Evolutionary conservation across 768 basidiomycete species (phyloP).

Genomic region (Asterophora parasitica): DNA sequence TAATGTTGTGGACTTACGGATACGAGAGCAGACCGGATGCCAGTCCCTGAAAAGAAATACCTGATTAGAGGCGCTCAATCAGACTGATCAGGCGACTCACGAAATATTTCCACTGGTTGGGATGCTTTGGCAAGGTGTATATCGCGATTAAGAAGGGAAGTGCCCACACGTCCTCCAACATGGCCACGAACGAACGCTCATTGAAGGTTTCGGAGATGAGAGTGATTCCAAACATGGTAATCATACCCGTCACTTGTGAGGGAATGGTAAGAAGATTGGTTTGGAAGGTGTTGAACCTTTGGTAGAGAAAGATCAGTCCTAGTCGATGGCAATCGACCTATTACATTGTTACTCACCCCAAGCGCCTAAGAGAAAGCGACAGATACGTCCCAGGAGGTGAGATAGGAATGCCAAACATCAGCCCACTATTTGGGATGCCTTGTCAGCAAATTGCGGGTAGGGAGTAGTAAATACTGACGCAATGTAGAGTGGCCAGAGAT

Average conservation of each 20-base stretch:
- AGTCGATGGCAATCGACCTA: too few species aligned
- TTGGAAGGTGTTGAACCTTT: slow-evolving; percentile 53
- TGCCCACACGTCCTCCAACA: slow-evolving; percentile 53
- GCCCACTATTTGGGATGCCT: slow-evolving; percentile 30
- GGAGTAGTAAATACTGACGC: slow-evolving; percentile 28
- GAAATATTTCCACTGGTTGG: slow-evolving; percentile 51
- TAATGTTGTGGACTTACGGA: slow-evolving; percentile 27
- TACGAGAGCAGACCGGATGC: slow-evolving; percentile 41
- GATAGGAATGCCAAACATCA: slow-evolving; percentile 49
- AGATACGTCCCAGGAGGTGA: slow-evolving; percentile 50
- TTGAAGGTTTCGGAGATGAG: slow-evolving; percentile 48
- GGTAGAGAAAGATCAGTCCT: background rate
- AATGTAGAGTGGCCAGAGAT: slow-evolving; percentile 64
- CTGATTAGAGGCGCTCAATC: background rate
- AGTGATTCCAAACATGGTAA: slow-evolving; percentile 48
- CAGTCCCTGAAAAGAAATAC: slow-evolving; percentile 26
- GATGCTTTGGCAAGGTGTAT: slow-evolving; percentile 41
- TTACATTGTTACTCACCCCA: slow-evolving; percentile 32
- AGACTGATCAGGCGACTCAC: slow-evolving; percentile 26
- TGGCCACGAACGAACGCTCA: slow-evolving; percentile 50
- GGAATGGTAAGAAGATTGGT: slow-evolving; percentile 62
- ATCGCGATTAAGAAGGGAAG: slow-evolving; percentile 58
- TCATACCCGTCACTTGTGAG: slow-evolving; percentile 42
- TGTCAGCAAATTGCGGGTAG: background rate
- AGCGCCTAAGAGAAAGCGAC: slow-evolving; percentile 49